A percentile compares a stretch with the other conserved stretches of the same genome.
phyloP scores from a whole-genome alignment of 805 yeast genomes.

The Jamesozyma hellenica region DNA sequence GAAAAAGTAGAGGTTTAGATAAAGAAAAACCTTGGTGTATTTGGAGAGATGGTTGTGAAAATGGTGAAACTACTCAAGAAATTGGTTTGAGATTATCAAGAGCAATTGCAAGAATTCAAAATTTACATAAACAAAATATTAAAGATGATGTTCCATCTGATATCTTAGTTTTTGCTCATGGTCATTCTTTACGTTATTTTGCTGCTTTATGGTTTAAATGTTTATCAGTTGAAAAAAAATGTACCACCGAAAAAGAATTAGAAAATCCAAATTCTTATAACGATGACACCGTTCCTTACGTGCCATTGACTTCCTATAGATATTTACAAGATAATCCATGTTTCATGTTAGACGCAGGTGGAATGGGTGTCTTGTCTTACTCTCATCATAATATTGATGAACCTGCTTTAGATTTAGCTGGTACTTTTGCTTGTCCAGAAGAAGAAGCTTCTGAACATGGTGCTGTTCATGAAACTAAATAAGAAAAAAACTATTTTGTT shows the following conservation, averaged over 20 bases:
- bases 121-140: constrained; percentile 46
- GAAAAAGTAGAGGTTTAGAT: constrained; percentile 51
- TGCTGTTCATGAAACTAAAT: constrained; percentile 6
- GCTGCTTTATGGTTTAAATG: constrained; percentile 73
- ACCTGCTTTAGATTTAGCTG: constrained; percentile 78
- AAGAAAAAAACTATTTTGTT: too few species aligned
- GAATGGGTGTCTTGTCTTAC: constrained; percentile 83
- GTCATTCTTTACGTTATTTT: constrained; percentile 82
- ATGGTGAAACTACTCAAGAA: constrained; percentile 63
- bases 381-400: constrained; percentile 77
- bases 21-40: constrained; percentile 55
- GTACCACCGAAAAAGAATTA: constrained; percentile 15
- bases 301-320: constrained; percentile 27
- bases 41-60: constrained; percentile 90
- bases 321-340: constrained; percentile 52
- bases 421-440: constrained; percentile 68
- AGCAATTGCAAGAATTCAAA: constrained; percentile 54
- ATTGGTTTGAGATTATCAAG: constrained; percentile 65
- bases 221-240: constrained; percentile 26
- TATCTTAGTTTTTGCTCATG: constrained; percentile 80
- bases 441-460: constrained; percentile 40
- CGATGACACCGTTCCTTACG: constrained; percentile 28
- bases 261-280: constrained; percentile 16
- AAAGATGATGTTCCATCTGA: constrained; percentile 50
- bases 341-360: constrained; percentile 87